Percentiles rank a stretch among this genome's conserved stretches.
Evolutionary conservation across 1,284 basidiomycete species (phyloP).

Genomic region (Trichosporon asahii): DNA sequence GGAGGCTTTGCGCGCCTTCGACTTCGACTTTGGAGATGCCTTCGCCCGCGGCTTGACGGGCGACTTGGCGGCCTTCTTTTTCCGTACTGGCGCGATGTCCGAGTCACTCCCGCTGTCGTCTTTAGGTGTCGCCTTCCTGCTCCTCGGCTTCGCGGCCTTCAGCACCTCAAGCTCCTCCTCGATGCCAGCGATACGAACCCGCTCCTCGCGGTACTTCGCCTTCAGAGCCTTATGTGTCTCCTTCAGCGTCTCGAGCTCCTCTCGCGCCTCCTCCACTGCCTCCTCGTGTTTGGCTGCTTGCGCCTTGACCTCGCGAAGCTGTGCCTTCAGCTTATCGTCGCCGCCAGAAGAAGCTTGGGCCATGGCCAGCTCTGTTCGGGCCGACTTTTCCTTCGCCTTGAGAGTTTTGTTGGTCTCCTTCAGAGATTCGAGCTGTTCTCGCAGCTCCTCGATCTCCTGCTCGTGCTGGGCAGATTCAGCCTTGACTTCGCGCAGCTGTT

Average conservation of each 20-base stretch:
- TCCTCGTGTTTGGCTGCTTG: conserved; percentile 30
- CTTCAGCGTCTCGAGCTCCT: conserved; percentile 34
- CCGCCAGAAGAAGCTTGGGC: conserved; percentile 24
- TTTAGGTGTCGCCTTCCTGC: background rate
- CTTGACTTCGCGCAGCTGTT: conserved; percentile 33
- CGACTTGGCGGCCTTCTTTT: conserved; percentile 11
- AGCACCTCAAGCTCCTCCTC: conserved; percentile 38
- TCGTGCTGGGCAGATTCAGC: conserved; percentile 27
- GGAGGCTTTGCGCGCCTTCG: conserved; percentile 15
- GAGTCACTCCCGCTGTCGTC: conserved; percentile 6
- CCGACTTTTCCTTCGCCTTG: conserved; percentile 12
- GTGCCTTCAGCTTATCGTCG: conserved; percentile 32
- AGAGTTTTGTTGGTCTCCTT: conserved; percentile 31
- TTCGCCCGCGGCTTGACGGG: background rate
- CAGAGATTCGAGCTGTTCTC: conserved; percentile 32
- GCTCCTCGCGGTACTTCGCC: conserved; percentile 38
- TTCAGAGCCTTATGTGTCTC: conserved; percentile 26
- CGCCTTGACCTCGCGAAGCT: conserved; percentile 32
- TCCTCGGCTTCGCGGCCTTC: conserved; percentile 20
- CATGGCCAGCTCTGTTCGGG: background rate
- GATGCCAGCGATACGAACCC: conserved; percentile 28
- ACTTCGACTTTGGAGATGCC: background rate
- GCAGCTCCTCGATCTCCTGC: conserved; percentile 33
- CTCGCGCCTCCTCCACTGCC: conserved; percentile 32
- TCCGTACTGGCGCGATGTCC: conserved; percentile 19